Evolutionary conservation across 2,329 filamentous ascomycete species (phyloP), one percentile per base, ranked within the genome.

Genomic region (Pyrenophora seminiperda): DNA sequence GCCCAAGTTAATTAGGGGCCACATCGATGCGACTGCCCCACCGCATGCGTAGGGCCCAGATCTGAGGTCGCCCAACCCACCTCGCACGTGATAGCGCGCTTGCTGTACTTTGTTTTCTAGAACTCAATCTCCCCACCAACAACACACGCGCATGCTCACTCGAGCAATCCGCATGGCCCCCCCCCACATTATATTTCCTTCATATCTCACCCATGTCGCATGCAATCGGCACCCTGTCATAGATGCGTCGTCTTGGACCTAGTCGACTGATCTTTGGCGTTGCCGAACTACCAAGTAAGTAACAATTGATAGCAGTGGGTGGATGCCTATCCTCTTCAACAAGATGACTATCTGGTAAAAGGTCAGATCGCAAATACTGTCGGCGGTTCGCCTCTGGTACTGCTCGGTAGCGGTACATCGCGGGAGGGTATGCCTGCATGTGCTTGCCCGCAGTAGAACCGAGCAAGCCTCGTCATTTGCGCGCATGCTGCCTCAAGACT

Each of bases 331-430:
- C 15, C 32, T 9, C 18, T 40, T 22, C 47, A 15, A 27, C 41
- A 58, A 62, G 62, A 67, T 67, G 66, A 68, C 48, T 51, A 53
- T n/a, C 46, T 67, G 66, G 65, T 68, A 68, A 70, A 70, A 70
- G 67, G 66, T 66, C 62, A 67, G 60, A 70, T 65, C 53, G 63
- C 58, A 18, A 4, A 41, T 31, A 19, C 46, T 51, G 50, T 20
- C 11, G 58, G 67, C 59, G 66, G 65, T 63, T 62, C 50, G 46
- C 55, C 50, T 59, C 48, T 41, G 48, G 5, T 34, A 11, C 41
- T 44, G 34, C 27, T 44, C 27, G 29, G n/a, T 27, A 46, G 41
- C 27, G n/a, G 30, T 39, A 45, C 52, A 54, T 54, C 41, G 29
- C n/a, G 19, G 43, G 32, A 41, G 27, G 36, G 7, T 22, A 14